Evolutionary conservation across 306 rosid species (phyloP).

Genomic region (Vigna angularis): DNA sequence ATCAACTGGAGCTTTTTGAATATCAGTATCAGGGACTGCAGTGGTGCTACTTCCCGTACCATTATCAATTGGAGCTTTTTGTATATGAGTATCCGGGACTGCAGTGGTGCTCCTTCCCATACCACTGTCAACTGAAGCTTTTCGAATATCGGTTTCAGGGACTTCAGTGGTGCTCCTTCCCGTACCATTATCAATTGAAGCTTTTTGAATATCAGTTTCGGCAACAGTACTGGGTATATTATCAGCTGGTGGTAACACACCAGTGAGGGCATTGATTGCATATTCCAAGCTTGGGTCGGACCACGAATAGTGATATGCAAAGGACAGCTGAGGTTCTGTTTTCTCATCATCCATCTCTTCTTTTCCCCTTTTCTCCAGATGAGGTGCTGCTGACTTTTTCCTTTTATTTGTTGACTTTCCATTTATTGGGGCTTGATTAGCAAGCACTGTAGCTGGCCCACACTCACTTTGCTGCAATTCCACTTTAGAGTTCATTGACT

Average conservation of each 20-base stretch:
- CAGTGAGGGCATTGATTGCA: constrained; percentile 79
- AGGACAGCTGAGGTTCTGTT: constrained; percentile 59
- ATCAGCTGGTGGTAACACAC: constrained; percentile 70
- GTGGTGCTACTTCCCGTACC: not conserved
- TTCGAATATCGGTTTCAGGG: not conserved
- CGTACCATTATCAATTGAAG: constrained; percentile 22
- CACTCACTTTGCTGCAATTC: constrained; percentile 43
- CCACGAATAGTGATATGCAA: constrained; percentile 79
- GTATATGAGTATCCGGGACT: constrained; percentile 12
- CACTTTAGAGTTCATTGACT: constrained; percentile 41
- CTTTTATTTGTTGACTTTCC: constrained; percentile 45
- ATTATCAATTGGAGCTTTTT: not conserved
- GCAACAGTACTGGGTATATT: constrained; percentile 31
- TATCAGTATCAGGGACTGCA: too few relatives aligned
- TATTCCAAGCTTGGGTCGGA: constrained; percentile 86
- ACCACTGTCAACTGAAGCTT: not conserved
- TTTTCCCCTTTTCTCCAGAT: constrained; percentile 44
- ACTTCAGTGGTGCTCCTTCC: not conserved
- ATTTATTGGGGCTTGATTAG: constrained; percentile 39
- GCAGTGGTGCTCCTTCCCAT: not conserved
- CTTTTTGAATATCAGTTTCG: constrained; percentile 13
- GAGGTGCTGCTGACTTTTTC: constrained; percentile 40
- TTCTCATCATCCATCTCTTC: constrained; percentile 52
- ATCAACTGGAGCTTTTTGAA: too few relatives aligned
- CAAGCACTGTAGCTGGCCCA: constrained; percentile 33